Evolutionary conservation across 352 stramenopile genomes (phyloP).

Genomic region (Pythium brachiatum): DNA sequence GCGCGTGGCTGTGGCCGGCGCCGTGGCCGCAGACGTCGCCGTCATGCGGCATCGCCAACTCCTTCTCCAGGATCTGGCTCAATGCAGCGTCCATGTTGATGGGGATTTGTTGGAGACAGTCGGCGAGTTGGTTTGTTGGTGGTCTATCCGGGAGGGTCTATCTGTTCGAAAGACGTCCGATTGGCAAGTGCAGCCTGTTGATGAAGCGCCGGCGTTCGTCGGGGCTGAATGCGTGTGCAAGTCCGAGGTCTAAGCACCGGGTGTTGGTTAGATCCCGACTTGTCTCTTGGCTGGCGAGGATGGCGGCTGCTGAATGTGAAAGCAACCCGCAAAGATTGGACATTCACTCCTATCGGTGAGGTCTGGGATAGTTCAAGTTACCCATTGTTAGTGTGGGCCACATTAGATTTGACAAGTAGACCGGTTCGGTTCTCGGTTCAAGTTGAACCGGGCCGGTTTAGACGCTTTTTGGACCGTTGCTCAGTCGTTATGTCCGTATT

Average conservation of each 20-base stretch:
- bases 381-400: constrained; percentile 7
- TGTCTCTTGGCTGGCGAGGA: constrained; percentile 1
- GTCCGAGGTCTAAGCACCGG: background rate
- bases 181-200: constrained; percentile 7
- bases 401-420: background rate
- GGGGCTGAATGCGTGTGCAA: constrained; percentile 17
- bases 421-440: background rate
- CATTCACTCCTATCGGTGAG: constrained; percentile 18
- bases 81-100: constrained; percentile 20
- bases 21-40: constrained; percentile 24
- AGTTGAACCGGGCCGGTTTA: background rate
- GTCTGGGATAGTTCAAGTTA: background rate
- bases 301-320: constrained; percentile 1
- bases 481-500: background rate
- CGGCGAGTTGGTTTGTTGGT: constrained; percentile 3
- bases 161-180: background rate
- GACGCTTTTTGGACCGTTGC: background rate
- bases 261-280: constrained; percentile 2
- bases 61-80: constrained; percentile 24
- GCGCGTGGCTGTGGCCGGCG: constrained; percentile 10
- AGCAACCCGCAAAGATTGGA: constrained; percentile 15
- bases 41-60: constrained; percentile 23
- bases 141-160: too few species aligned
- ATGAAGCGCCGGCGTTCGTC: background rate
- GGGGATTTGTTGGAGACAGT: background rate